phyloP scores from a whole-genome alignment of 1,139 yeast genomes.

The Chernovozyma aurita region DNA sequence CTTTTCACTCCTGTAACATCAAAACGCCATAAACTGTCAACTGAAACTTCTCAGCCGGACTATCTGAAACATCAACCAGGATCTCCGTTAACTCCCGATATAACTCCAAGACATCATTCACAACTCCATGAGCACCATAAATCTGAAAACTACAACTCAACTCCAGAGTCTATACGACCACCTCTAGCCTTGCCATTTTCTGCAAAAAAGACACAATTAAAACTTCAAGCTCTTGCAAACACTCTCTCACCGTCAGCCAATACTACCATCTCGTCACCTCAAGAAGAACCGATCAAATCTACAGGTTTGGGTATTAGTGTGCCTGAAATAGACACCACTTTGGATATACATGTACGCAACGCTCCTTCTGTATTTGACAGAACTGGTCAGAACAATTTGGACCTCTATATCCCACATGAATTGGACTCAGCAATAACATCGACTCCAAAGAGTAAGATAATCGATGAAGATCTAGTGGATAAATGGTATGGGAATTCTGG shows the following conservation, averaged over 20 bases:
- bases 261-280: not conserved
- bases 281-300: not conserved
- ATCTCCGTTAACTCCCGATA: constrained; percentile 4
- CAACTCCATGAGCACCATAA: not conserved
- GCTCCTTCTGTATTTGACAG: constrained; percentile 2
- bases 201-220: not conserved
- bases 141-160: constrained; percentile 1
- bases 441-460: constrained; percentile 11
- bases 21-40: not conserved
- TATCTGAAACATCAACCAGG: not conserved
- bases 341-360: constrained; percentile 1
- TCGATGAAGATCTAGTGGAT: constrained; percentile 8
- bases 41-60: not conserved
- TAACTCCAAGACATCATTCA: constrained; percentile 1
- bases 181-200: not conserved
- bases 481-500: not conserved
- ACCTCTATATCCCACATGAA: not conserved
- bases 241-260: not conserved
- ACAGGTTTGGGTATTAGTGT: constrained; percentile 4
- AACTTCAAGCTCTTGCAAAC: constrained; percentile 5
- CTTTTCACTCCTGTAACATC: constrained; percentile 5
- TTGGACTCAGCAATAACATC: not conserved
- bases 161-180: not conserved
- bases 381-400: not conserved
- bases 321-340: not conserved